Percentiles rank a stretch among this genome's conserved stretches.
These are phyloP conservation scores for Periconia sp. DNA, from an alignment of 2,329 filamentous ascomycete genomes.

Conservation along the genomic window DNA sequence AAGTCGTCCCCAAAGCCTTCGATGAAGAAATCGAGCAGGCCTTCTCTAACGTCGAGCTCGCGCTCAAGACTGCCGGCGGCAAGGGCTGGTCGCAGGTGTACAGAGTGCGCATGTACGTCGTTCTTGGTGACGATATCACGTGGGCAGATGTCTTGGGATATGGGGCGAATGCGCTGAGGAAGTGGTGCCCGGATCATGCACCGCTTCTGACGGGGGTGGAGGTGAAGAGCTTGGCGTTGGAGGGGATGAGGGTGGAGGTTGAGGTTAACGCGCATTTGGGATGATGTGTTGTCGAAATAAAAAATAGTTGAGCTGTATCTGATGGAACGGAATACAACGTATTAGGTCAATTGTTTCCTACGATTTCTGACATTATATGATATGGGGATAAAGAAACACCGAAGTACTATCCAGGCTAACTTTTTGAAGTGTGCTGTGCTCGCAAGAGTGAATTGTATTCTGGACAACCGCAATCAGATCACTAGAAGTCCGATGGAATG, in stretches of 20 bases:
- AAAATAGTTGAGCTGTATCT: not conserved
- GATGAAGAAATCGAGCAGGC: slow-evolving; percentile 38
- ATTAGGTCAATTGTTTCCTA: too few relatives aligned
- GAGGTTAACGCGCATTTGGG: slow-evolving; percentile 25
- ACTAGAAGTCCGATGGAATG: too few relatives aligned
- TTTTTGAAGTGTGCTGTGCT: too few relatives aligned
- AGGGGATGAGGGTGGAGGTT: slow-evolving; percentile 27
- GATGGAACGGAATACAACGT: too few relatives aligned
- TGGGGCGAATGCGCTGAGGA: slow-evolving; percentile 18
- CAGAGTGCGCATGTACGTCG: slow-evolving; percentile 23
- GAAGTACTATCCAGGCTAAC: too few relatives aligned
- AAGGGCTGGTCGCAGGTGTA: slow-evolving; percentile 56
- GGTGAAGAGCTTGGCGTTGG: slow-evolving; percentile 20
- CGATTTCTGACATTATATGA: too few relatives aligned
- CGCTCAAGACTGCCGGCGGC: slow-evolving; percentile 54
- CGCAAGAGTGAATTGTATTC: too few relatives aligned
- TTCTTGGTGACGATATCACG: slow-evolving; percentile 3
- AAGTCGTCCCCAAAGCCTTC: slow-evolving; percentile 20
- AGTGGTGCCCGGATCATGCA: slow-evolving; percentile 24
- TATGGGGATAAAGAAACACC: too few relatives aligned
- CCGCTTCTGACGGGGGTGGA: slow-evolving; percentile 26
- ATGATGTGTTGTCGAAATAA: not conserved
- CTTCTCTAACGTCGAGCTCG: slow-evolving; percentile 58
- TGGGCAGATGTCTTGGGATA: slow-evolving; percentile 15
- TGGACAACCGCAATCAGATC: too few relatives aligned